Evolutionary conservation across 1,284 basidiomycete genomes (phyloP), one percentile per base, ranked within the genome.

Genomic region (Salmacisia buchloeana): DNA sequence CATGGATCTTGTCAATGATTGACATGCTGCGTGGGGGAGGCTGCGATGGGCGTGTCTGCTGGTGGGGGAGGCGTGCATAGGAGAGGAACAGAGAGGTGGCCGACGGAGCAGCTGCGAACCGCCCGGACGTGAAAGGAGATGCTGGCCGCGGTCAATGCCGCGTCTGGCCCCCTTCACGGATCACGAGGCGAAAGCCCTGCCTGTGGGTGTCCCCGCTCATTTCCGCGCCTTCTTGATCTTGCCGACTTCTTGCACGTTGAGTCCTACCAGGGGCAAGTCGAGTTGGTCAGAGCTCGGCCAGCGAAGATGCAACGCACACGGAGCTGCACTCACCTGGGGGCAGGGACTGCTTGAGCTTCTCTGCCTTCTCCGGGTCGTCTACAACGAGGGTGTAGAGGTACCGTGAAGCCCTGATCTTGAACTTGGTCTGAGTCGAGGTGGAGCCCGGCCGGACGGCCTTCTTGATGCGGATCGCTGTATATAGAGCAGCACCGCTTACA

Each of bases 351-450:
- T 90, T 88, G 78, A 99, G 88, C 86, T 97, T 99, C 82, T 96
- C 92, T 57, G 96, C 96, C 87, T 97, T 97, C 83, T 97, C 93
- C 79, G 90, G 86, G 84, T 98, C 96, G 81, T 94, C 89, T 80
- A 98, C 84, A 70, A 89, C 87, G 74, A 98, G 87, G 34, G 96
- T 98, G 89, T 99, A 98, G 71, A 98, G 89, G 85, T 94, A 97
- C 80, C 90, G 87, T 69, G 91, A 90, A 85, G 94, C 97, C 82
- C 94, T 88, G 81, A 99, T 88, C 87, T 98, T 98, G 88, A 98
- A 97, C 85, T 98, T 97, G 82, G 77, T 79, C 63, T 77, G 75
- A 62, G 91, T 94, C 83, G 89, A 70, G 85, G 85, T 84, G 90
- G 91, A 80, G 85, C 88, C 66, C 85, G 86, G 66, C 86, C 82